Conservation (phyloP, 176 grass and related monocot genomes). For the Microstegium vimineum region DNA sequence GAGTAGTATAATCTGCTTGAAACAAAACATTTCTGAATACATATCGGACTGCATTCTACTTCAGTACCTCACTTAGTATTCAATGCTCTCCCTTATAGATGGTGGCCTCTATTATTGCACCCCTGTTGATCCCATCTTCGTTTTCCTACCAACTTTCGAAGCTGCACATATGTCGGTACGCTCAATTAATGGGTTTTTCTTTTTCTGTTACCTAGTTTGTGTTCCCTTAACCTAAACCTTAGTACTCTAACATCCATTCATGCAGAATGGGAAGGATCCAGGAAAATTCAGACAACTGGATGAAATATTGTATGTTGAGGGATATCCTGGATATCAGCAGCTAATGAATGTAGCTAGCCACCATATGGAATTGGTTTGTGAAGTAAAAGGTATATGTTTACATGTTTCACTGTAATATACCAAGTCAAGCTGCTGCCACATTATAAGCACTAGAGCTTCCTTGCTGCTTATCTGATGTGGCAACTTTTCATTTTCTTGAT, state of each 20-base stretch:
- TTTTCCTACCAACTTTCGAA: constrained; percentile 77
- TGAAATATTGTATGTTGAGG: constrained; percentile 90
- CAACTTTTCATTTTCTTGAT: background rate
- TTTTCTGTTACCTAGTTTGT: constrained; percentile 10
- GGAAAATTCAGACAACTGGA: constrained; percentile 89
- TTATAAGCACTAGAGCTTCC: background rate
- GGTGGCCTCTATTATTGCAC: constrained; percentile 84
- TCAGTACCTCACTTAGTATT: background rate
- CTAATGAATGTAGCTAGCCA: constrained; percentile 63
- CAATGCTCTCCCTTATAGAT: constrained; percentile 51
- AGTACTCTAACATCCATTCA: background rate
- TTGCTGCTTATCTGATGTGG: background rate
- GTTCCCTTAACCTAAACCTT: background rate
- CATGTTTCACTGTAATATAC: constrained; percentile 9
- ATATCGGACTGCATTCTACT: background rate
- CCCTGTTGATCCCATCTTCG: constrained; percentile 70
- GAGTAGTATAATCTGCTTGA: background rate
- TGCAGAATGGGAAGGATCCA: constrained; percentile 64
- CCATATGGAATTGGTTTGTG: constrained; percentile 72
- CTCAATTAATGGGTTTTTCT: background rate
- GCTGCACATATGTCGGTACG: constrained; percentile 75
- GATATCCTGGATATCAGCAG: constrained; percentile 83
- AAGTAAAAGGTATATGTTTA: constrained; percentile 67
- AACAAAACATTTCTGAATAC: background rate
- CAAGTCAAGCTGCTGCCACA: background rate